A percentile compares a stretch with the other conserved stretches of the same genome.
phyloP scores from a whole-genome alignment of 768 basidiomycete species.

The Rhizopogon vesiculosus region DNA sequence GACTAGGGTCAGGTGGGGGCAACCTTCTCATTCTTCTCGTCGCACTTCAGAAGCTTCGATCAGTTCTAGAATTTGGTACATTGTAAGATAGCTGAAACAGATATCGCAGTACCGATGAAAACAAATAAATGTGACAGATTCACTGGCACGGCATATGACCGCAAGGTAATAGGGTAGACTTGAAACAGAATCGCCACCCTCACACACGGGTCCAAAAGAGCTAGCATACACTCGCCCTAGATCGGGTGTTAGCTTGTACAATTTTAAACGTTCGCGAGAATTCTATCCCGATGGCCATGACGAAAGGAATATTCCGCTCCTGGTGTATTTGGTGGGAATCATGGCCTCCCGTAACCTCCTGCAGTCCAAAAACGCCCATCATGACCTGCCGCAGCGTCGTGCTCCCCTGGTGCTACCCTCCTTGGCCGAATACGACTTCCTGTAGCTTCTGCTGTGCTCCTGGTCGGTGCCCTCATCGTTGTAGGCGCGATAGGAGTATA shows the following conservation, averaged over 20 bases:
- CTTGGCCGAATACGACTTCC: too few species aligned
- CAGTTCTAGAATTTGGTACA: too few species aligned
- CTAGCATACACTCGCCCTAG: background rate
- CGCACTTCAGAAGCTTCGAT: too few species aligned
- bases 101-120: too few species aligned
- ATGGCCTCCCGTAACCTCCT: too few species aligned
- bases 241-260: background rate
- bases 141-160: background rate
- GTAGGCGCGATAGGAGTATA: background rate
- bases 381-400: too few species aligned
- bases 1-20: too few species aligned
- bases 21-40: too few species aligned
- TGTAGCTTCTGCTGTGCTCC: background rate
- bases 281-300: background rate
- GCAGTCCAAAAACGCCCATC: background rate
- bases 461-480: background rate
- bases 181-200: background rate
- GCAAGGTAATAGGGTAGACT: background rate
- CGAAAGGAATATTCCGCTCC: background rate
- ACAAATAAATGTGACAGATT: background rate
- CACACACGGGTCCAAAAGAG: background rate
- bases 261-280: background rate
- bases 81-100: background rate
- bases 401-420: too few species aligned
- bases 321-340: background rate